phyloP scores from a whole-genome alignment of 1,139 yeast species.

The Debaryomycetaceae sp. region DNA sequence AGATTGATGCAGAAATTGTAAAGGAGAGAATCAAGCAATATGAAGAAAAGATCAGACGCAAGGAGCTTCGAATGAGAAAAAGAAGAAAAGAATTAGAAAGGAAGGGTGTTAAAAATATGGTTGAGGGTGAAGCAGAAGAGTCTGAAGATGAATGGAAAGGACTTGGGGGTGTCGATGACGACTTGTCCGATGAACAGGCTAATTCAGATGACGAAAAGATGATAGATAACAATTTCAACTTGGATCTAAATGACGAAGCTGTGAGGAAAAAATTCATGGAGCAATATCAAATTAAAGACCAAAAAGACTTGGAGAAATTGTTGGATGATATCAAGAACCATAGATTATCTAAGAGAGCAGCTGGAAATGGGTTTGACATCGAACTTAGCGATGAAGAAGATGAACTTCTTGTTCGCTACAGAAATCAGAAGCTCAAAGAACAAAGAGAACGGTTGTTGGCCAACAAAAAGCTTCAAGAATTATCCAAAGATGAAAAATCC shows the following conservation, averaged over 20 bases:
- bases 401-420: constrained; percentile 50
- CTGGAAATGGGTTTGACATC: constrained; percentile 54
- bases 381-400: constrained; percentile 70
- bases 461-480: constrained; percentile 47
- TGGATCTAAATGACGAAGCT: constrained; percentile 58
- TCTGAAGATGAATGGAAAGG: constrained; percentile 97
- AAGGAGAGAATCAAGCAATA: constrained; percentile 30
- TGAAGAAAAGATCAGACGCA: constrained; percentile 37
- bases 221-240: constrained; percentile 70
- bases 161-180: constrained; percentile 79
- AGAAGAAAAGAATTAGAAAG: constrained; percentile 48
- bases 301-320: constrained; percentile 66
- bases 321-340: constrained; percentile 83
- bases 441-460: constrained; percentile 56
- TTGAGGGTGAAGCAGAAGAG: constrained; percentile 90
- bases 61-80: constrained; percentile 35
- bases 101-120: constrained; percentile 48
- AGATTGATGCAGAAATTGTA: constrained; percentile 23
- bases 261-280: constrained; percentile 61
- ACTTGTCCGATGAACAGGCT: constrained; percentile 55
- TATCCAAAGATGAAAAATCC: constrained; percentile 52
- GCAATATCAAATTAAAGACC: constrained; percentile 67
- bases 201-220: constrained; percentile 77
- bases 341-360: constrained; percentile 64
- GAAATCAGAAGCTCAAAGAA: constrained; percentile 50